Evolutionary conservation across 441 rosid species (phyloP).

Genomic region (Lepidium campestre): DNA sequence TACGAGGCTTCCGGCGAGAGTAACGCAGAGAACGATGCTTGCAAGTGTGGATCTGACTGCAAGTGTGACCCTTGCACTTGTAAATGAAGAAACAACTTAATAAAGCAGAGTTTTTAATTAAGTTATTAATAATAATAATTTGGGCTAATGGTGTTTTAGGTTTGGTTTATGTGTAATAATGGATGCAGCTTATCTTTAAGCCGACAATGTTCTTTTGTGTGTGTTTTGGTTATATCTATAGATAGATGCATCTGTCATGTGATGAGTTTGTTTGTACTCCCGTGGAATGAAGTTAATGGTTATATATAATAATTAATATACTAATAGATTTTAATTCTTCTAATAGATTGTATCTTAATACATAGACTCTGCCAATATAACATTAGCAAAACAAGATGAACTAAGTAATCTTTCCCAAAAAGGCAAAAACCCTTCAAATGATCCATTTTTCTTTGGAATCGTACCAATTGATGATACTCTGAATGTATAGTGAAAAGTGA

Average conservation of each 20-base stretch:
- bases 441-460: too few relatives aligned
- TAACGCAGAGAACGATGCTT: conserved; percentile 38
- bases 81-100: conserved; percentile 11
- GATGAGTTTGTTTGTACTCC: conserved; percentile 2
- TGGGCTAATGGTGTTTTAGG: conserved; percentile 12
- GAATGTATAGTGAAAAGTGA: too few relatives aligned
- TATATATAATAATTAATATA: too few relatives aligned
- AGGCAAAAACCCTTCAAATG: too few relatives aligned
- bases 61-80: conserved; percentile 44
- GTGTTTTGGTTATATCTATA: not conserved
- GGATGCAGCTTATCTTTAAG: conserved; percentile 1
- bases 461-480: too few relatives aligned
- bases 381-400: too few relatives aligned
- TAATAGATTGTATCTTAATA: too few relatives aligned
- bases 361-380: too few relatives aligned
- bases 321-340: too few relatives aligned
- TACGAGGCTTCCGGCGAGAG: conserved; percentile 27
- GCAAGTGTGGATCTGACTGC: conserved; percentile 63
- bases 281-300: not conserved
- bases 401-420: too few relatives aligned
- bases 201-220: not conserved
- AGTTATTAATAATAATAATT: not conserved
- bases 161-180: conserved; percentile 18
- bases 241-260: conserved; percentile 15
- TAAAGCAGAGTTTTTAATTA: conserved; percentile 9